Evolutionary conservation across 805 yeast species (phyloP), one percentile per base, ranked within the genome.

Genomic region (Torulaspora quercuum): DNA sequence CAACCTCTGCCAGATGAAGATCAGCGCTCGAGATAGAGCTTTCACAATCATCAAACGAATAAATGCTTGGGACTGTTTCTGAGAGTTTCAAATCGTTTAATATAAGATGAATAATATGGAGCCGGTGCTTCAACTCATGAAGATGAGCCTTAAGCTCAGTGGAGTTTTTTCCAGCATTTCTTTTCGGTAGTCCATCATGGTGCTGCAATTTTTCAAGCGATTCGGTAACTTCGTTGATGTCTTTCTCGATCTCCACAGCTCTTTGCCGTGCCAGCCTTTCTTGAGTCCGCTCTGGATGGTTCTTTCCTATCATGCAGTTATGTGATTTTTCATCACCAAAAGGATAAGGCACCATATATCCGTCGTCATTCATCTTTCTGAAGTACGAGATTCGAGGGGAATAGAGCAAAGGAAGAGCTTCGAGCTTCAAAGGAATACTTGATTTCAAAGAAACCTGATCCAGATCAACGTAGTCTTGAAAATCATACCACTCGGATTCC

Each of bases 381-480:
- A 78, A 72, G 49, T 78, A 80, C 6, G 78, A 72, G 40, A 80
- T 73, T 46, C 76, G 63, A 1, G 86, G 86, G 5, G 82, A 68
- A 31, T 47, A 65, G 35, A 70, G 56, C 24, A 76, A 65, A 0
- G 80, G 80, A 5, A 66, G 44, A 1, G 73, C 62, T 29, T 63
- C 62, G 9, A 76, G 60, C 18, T 59, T 59, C 1, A 51, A 22
- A 1, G 78, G 79, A 23, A 65, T 48, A 33, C 46, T 65, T 42
- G 53, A 64, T 4, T 64, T 56, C 1, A 66, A 47, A 4, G 73
- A 69, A 7, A 68, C 55, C 32, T 69, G 63, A 41, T 82, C 84
- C 27, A 87, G 53, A 48, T 88, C 96, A 7, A 75, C 64, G 48
- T 75, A 88, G 55, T 88, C 96, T 39, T 82, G 82, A 14, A 67